These are phyloP conservation scores for Euphorbia neoarborescens DNA, from an alignment of 441 rosid species.

Conservation along the genomic window DNA sequence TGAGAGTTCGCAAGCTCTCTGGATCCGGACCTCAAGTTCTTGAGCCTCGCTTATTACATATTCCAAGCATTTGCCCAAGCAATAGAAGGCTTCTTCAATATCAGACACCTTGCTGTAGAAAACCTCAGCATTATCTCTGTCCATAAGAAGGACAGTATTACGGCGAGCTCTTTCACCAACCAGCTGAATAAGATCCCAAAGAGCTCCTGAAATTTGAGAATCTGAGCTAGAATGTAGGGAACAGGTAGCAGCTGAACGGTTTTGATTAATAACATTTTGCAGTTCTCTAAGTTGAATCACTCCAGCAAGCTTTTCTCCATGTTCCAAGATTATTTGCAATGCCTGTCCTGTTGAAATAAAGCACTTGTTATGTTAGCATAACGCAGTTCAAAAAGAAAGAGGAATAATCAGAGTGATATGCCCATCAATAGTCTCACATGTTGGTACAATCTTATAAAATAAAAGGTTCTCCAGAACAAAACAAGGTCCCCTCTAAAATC, in stretches of 20 bases:
- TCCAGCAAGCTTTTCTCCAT: slow-evolving; percentile 95
- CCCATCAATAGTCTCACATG: neutral
- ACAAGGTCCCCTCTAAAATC: neutral
- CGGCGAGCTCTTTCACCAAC: slow-evolving; percentile 87
- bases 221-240: slow-evolving; percentile 39
- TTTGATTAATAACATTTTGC: slow-evolving; percentile 64
- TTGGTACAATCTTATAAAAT: neutral
- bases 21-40: slow-evolving; percentile 51
- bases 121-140: slow-evolving; percentile 94
- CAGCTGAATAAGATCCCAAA: slow-evolving; percentile 90
- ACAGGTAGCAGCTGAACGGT: slow-evolving; percentile 40
- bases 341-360: slow-evolving; percentile 54
- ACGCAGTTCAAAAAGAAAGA: neutral
- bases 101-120: slow-evolving; percentile 95
- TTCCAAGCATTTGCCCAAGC: slow-evolving; percentile 62
- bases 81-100: slow-evolving; percentile 76
- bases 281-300: slow-evolving; percentile 81
- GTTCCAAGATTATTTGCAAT: slow-evolving; percentile 72
- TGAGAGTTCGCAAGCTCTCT: slow-evolving; percentile 71
- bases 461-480: neutral
- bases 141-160: slow-evolving; percentile 91
- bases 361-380: neutral
- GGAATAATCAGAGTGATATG: neutral
- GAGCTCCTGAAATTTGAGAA: slow-evolving; percentile 61
- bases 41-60: slow-evolving; percentile 58